Conservation (phyloP, 2,329 filamentous ascomycete genomes). For the Erysiphe neolycopersici region DNA sequence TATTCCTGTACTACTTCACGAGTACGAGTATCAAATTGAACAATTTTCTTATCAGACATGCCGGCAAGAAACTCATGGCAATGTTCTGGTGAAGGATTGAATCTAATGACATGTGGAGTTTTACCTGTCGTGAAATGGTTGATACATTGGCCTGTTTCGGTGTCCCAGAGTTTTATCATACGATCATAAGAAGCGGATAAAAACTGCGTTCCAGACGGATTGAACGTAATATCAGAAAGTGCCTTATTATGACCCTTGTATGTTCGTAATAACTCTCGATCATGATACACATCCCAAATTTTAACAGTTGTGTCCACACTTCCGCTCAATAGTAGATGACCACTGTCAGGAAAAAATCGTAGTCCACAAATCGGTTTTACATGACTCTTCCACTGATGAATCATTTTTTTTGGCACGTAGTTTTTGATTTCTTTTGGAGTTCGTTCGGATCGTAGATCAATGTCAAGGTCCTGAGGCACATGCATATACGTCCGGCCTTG, state of each 20-base stretch:
- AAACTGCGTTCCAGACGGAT: slow-evolving; percentile 57
- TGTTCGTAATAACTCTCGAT: slow-evolving; percentile 67
- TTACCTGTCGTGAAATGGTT: slow-evolving; percentile 80
- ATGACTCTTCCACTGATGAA: slow-evolving; percentile 72
- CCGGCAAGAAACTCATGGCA: slow-evolving; percentile 81
- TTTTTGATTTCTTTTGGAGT: slow-evolving; percentile 51
- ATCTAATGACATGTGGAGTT: slow-evolving; percentile 81
- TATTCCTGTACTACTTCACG: slow-evolving; percentile 79
- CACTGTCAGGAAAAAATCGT: slow-evolving; percentile 68
- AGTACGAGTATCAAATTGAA: slow-evolving; percentile 78
- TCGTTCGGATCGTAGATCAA: slow-evolving; percentile 55
- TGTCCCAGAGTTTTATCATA: slow-evolving; percentile 95
- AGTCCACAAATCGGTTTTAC: slow-evolving; percentile 66
- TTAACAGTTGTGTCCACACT: slow-evolving; percentile 77
- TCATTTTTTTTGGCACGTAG: slow-evolving; percentile 79
- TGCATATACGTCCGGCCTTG: slow-evolving; percentile 96
- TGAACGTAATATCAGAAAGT: slow-evolving; percentile 74
- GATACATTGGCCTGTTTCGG: slow-evolving; percentile 73
- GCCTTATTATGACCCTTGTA: slow-evolving; percentile 78
- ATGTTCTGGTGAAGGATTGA: slow-evolving; percentile 57
- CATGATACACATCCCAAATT: slow-evolving; percentile 84
- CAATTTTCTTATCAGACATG: slow-evolving; percentile 97
- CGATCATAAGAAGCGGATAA: slow-evolving; percentile 81
- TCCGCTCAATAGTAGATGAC: slow-evolving; percentile 72
- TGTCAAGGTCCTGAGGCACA: slow-evolving; percentile 66